Evolutionary conservation across 371 early-diverging fungal species (phyloP).

Genomic region (Dentiscutata heterogama): DNA sequence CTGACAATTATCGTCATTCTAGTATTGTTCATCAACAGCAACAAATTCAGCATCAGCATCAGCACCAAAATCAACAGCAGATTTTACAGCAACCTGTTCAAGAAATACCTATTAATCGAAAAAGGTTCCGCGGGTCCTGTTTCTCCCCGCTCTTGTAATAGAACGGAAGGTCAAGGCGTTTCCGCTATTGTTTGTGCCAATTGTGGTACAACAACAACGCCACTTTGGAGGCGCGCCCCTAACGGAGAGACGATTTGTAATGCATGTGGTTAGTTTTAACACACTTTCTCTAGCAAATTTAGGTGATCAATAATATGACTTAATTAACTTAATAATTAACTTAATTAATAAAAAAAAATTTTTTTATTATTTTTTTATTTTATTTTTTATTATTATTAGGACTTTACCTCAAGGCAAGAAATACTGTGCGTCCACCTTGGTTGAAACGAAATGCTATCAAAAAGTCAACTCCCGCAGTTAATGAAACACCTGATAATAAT

Average conservation of each 20-base stretch:
- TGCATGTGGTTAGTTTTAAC: conserved; percentile 89
- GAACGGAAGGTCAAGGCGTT: conserved; percentile 49
- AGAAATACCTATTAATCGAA: background rate
- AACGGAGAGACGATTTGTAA: conserved; percentile 90
- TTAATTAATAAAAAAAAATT: too few species aligned
- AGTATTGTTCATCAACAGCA: background rate
- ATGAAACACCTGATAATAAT: conserved; percentile 21
- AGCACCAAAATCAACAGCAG: background rate
- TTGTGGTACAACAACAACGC: conserved; percentile 91
- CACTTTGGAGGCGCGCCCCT: conserved; percentile 91
- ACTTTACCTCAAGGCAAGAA: conserved; percentile 85
- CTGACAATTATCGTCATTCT: background rate
- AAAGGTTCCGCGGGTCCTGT: conserved; percentile 37
- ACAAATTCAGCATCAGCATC: background rate
- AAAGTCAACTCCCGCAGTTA: conserved; percentile 30
- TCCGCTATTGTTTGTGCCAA: conserved; percentile 81
- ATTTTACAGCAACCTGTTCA: background rate
- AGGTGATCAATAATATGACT: too few species aligned
- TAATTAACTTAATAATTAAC: too few species aligned
- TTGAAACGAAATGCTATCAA: conserved; percentile 67
- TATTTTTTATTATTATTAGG: too few species aligned
- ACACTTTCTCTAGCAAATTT: too few species aligned
- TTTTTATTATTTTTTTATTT: too few species aligned
- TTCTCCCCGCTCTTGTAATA: conserved; percentile 15
- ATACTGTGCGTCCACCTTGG: conserved; percentile 83